phyloP scores from a whole-genome alignment of 768 basidiomycete species.

The Phanerochaete carnosa region DNA sequence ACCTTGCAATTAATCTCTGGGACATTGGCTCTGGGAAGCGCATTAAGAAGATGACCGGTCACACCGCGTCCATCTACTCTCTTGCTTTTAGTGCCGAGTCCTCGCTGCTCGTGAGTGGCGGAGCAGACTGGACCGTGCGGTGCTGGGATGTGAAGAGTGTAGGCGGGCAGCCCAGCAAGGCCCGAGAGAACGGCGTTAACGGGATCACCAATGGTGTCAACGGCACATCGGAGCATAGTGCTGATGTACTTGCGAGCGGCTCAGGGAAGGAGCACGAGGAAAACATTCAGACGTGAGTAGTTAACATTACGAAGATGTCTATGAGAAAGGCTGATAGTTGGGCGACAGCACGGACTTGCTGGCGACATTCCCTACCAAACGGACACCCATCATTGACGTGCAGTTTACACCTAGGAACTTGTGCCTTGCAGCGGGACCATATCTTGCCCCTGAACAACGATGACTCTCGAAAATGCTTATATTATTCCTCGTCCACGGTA shows the following conservation, averaged over 20 bases:
- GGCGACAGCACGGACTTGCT: conserved; percentile 72
- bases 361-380: conserved; percentile 91
- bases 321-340: conserved; percentile 9
- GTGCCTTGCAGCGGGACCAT: conserved; percentile 81
- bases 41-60: conserved; percentile 96
- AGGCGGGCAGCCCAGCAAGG: conserved; percentile 59
- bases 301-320: conserved; percentile 2
- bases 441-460: conserved; percentile 57
- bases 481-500: neutral
- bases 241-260: conserved; percentile 10
- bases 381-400: conserved; percentile 88
- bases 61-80: conserved; percentile 84
- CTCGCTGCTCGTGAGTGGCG: conserved; percentile 83
- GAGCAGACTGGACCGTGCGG: conserved; percentile 95
- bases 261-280: conserved; percentile 40
- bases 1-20: conserved; percentile 94
- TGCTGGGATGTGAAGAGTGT: conserved; percentile 93
- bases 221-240: conserved; percentile 13
- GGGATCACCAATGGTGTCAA: conserved; percentile 28
- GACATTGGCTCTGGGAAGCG: conserved; percentile 92
- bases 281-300: conserved; percentile 67
- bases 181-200: conserved; percentile 51
- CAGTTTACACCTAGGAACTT: conserved; percentile 96
- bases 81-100: conserved; percentile 93
- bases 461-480: conserved; percentile 18